These are phyloP conservation scores for Fagopyrum esculentum DNA, from an alignment of 148 eudicot genomes.

Conservation along the genomic window DNA sequence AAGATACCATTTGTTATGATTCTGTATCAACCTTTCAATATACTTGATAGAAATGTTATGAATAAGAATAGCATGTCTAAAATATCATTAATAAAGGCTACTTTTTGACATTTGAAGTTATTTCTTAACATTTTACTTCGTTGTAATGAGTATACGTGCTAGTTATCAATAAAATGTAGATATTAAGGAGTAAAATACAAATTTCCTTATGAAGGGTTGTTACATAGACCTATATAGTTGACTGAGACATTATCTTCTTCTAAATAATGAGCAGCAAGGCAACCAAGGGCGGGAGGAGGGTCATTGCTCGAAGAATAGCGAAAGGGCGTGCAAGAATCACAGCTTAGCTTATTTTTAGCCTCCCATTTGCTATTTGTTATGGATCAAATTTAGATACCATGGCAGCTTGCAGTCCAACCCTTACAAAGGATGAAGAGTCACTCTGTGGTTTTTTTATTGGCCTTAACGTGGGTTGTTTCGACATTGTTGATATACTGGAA, in stretches of 20 bases:
- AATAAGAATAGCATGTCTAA: no score
- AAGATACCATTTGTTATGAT: no score
- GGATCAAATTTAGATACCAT: neutral
- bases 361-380: neutral
- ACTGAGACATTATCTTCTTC: neutral
- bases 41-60: no score
- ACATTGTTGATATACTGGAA: no score
- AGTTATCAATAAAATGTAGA: neutral
- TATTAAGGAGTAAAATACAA: neutral
- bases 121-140: no score
- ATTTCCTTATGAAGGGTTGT: neutral
- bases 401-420: neutral
- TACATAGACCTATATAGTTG: neutral
- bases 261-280: constrained; percentile 63
- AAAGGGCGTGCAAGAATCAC: constrained; percentile 88
- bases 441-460: no score
- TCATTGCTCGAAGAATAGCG: constrained; percentile 85
- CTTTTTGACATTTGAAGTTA: no score
- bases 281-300: constrained; percentile 86
- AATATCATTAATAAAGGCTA: no score
- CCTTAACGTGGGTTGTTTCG: no score
- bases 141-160: neutral
- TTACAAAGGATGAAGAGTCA: no score
- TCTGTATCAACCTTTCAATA: no score
- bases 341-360: constrained; percentile 29